Evolutionary conservation across 805 yeast genomes (phyloP), one percentile per base, ranked within the genome.

Genomic region (Monosporozyma yasuniensis): DNA sequence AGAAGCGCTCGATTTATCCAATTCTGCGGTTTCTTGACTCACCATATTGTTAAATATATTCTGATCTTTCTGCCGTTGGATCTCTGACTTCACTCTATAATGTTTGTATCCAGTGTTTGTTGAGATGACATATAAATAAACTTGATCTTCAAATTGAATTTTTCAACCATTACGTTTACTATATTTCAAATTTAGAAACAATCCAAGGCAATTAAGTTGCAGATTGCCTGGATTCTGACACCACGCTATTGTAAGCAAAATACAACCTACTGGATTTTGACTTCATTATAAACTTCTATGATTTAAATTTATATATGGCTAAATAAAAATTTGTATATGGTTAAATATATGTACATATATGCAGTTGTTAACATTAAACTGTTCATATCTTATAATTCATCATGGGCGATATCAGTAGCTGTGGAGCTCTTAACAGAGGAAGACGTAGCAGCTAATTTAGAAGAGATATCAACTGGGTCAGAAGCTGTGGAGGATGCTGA

Each of bases 341-440:
- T n/a, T n/a, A n/a, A 32, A 32, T 32, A 32, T 14, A 12, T 25
- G n/a, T 32, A 22, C 44, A 47, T 32, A 3, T n/a, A 14, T 32
- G 27, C 39, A 47, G 16, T 48, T 43, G 28, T 44, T 38, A 32
- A 44, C 23, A 38, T 28, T 28, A 8, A 35, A 37, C 16, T 46
- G 12, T 28, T 28, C 32, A 28, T 10, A 32, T 18, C 22, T 25
- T 30, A 30, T 39, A 39, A 21, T 39, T 34, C 27, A 44, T 44
- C 47, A n/a, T 44, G 47, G 9, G 16, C 28, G 27, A 34, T 43
- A 4, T 4, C 25, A 12, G 28, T 7, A 12, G 46, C 19, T 4
- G 25, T 30, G 10, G 46, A 30, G 22, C 21, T 44, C 28, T 23
- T 42, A 22, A 16, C 9, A 25, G 21, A 14, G 34, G 21, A 14